Base-by-base conservation (phyloP, 768 basidiomycete species). In the Mycena capillaripes region DNA sequence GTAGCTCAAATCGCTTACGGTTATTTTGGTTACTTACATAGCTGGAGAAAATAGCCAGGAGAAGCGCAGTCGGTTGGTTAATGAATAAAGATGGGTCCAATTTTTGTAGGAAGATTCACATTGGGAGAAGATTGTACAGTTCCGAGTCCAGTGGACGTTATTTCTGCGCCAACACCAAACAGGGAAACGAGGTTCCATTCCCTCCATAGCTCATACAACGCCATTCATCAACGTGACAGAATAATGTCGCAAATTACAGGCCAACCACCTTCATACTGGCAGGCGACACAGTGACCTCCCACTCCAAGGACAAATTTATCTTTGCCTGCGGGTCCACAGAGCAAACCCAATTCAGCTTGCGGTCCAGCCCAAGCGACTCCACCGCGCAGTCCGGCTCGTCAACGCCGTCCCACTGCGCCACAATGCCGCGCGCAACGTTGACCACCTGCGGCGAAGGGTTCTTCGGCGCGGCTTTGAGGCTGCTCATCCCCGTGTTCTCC, bases 291-390 rank as follows among this genome's bases (percentile, higher is more conserved):
- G 73, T 70, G 17, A 83, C 79, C 73, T 85, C 83, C 81, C 82
- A 85, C 30, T 81, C 78, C 36, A 85, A 70, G 7, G 72, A 60
- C 40, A 84, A 64, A 52, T 79, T 79, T 0, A 79, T 55, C 69
- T 83, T 84, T 19, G 62, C 77, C 64, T 83, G 81, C 23, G 82
- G 38, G 2, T 79, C 64, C 11, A 84, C 69, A 3, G 75, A 65
- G 40, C 82, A 84, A n/a, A 83, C 68, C 81, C 82, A 84, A 40
- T 80, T 78, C 57, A 85, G 66, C 75, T 79, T 81, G 8, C 84
- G 81, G 65, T 85, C 80, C 58, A 79, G 76, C 1, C 82, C 83
- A 55, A 82, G 64, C 10, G 76, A 9, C 65, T 74, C 74, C 59
- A 62, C 66, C 65, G 62, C 76, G 17, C n/a, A 44, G 12, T 71